Conservation (phyloP, 164 flowering plant genomes). For the Kalanchoe fedtschenkoi region DNA sequence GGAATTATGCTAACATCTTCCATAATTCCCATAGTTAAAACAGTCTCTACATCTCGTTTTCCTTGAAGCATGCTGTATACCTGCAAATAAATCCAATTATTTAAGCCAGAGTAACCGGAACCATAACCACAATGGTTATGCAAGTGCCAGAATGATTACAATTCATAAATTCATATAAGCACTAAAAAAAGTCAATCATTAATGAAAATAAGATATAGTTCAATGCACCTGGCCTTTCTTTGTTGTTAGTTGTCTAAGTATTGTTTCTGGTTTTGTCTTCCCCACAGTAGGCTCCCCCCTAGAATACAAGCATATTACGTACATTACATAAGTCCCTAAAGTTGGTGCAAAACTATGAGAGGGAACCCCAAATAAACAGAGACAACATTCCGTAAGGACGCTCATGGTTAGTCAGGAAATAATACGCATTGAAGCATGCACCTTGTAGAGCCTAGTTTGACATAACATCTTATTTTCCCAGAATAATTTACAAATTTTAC, state of each 20-base stretch:
- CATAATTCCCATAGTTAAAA: slow-evolving; percentile 92
- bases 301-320: slow-evolving; percentile 12
- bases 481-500: neutral
- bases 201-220: neutral
- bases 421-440: neutral
- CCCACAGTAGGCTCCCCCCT: slow-evolving; percentile 96
- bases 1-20: slow-evolving; percentile 97
- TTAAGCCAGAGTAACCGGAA: neutral
- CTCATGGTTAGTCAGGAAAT: neutral
- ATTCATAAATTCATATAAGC: too few relatives aligned
- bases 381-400: neutral
- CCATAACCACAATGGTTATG: neutral
- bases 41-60: slow-evolving; percentile 87
- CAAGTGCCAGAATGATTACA: too few relatives aligned
- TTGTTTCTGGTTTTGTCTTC: slow-evolving; percentile 93
- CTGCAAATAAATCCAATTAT: slow-evolving; percentile 27
- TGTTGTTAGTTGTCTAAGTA: slow-evolving; percentile 84
- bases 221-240: slow-evolving; percentile 89
- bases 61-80: slow-evolving; percentile 95
- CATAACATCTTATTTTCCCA: neutral
- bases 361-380: neutral
- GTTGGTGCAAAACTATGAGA: neutral
- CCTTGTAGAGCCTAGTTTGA: neutral
- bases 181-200: neutral
- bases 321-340: neutral